Conservation (phyloP, 768 basidiomycete genomes). For the Amylocystis lapponica region DNA sequence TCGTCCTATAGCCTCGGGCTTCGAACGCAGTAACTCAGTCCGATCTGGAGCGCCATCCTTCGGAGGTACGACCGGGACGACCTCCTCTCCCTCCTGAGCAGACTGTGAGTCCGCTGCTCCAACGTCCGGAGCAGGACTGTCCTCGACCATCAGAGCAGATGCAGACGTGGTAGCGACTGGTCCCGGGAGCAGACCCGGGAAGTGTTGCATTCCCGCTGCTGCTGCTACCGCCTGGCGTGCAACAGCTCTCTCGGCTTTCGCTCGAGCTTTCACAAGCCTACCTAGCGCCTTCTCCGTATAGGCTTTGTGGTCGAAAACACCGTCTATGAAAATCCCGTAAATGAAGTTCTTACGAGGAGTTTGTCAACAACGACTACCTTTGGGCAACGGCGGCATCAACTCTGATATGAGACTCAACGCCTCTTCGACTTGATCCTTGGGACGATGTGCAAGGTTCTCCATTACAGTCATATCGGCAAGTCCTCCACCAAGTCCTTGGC, state of each 20-base stretch:
- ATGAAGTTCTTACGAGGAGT: not conserved
- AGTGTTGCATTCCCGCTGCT: slow-evolving; percentile 8
- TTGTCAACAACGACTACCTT: slow-evolving; percentile 46
- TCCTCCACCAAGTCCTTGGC: slow-evolving; percentile 82
- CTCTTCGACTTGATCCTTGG: slow-evolving; percentile 97
- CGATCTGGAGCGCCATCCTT: slow-evolving; percentile 46
- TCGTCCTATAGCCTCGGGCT: slow-evolving; percentile 68
- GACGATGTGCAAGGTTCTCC: slow-evolving; percentile 93
- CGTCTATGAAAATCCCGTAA: slow-evolving; percentile 46
- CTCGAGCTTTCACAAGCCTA: slow-evolving; percentile 74
- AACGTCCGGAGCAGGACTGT: slow-evolving; percentile 3
- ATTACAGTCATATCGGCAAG: slow-evolving; percentile 96
- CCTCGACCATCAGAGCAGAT: slow-evolving; percentile 13
- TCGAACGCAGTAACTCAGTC: slow-evolving; percentile 68
- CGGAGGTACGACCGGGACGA: slow-evolving; percentile 7
- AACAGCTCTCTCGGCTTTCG: slow-evolving; percentile 74
- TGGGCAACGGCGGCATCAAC: slow-evolving; percentile 87
- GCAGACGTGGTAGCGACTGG: slow-evolving; percentile 23
- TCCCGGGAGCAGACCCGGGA: not conserved
- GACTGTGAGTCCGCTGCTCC: slow-evolving; percentile 8
- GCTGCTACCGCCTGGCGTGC: slow-evolving; percentile 47
- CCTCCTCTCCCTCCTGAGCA: slow-evolving; percentile 10
- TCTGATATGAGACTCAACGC: slow-evolving; percentile 85
- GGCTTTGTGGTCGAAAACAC: slow-evolving; percentile 87
- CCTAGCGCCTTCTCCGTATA: slow-evolving; percentile 85